Conservation (phyloP, 2,329 filamentous ascomycete species). For the Phyllachora maydis region DNA sequence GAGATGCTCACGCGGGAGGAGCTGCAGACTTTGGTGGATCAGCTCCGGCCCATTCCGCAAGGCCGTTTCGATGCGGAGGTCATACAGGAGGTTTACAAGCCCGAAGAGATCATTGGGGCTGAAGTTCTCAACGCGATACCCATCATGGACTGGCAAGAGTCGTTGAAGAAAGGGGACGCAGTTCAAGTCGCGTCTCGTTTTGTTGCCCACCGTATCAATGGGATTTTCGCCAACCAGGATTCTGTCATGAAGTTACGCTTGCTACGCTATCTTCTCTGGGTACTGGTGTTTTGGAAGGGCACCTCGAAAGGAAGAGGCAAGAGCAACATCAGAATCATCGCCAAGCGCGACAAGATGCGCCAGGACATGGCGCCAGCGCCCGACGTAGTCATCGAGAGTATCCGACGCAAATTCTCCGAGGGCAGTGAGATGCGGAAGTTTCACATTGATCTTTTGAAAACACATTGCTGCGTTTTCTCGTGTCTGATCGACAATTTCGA, state of each 20-base stretch:
- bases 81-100: conserved; percentile 53
- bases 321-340: conserved; percentile 27
- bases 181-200: conserved; percentile 39
- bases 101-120: conserved; percentile 41
- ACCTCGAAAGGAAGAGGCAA: conserved; percentile 23
- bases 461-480: conserved; percentile 51
- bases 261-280: conserved; percentile 36
- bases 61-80: conserved; percentile 46
- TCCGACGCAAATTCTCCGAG: conserved; percentile 49
- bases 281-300: conserved; percentile 29
- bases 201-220: conserved; percentile 40
- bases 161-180: conserved; percentile 33
- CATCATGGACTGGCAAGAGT: conserved; percentile 56
- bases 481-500: conserved; percentile 55
- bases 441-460: conserved; percentile 50
- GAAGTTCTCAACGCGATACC: conserved; percentile 48
- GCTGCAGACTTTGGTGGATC: conserved; percentile 41
- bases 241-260: conserved; percentile 32
- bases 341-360: conserved; percentile 38
- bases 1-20: conserved; percentile 48
- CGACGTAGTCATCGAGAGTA: conserved; percentile 40
- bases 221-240: conserved; percentile 29
- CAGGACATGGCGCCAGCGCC: conserved; percentile 34
- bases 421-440: conserved; percentile 46
- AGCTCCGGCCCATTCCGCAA: conserved; percentile 51